Evolutionary conservation across 345 rosid species (phyloP).

Genomic region (Populus simonii): DNA sequence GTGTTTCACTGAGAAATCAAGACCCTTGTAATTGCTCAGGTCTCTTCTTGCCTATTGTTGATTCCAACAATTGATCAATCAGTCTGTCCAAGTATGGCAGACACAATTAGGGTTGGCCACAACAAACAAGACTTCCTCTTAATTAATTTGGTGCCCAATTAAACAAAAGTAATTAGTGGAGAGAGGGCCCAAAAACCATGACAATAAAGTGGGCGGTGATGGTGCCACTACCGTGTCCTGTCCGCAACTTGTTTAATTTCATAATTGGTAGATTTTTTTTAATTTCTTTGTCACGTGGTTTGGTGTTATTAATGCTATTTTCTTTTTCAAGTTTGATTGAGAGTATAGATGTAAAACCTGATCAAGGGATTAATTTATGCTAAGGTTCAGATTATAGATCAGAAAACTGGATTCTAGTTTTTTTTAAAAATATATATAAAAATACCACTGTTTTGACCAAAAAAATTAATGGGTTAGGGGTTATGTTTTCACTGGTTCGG

Average conservation of each 20-base stretch:
- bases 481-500: accelerated
- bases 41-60: conserved; percentile 38
- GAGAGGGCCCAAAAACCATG: conserved; percentile 19
- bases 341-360: too few relatives aligned
- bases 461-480: too few relatives aligned
- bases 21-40: conserved; percentile 28
- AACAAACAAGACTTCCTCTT: conserved; percentile 10
- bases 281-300: not conserved
- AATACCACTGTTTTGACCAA: accelerated
- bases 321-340: not conserved
- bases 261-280: not conserved
- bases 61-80: conserved; percentile 36
- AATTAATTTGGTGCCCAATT: conserved; percentile 19
- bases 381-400: too few relatives aligned
- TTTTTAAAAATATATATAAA: too few relatives aligned
- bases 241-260: not conserved
- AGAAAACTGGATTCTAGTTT: too few relatives aligned
- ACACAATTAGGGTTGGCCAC: conserved; percentile 53
- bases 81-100: conserved; percentile 43
- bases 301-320: not conserved
- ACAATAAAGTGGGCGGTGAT: conserved; percentile 8
- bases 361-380: too few relatives aligned
- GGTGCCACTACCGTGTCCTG: conserved; percentile 8
- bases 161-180: conserved; percentile 27
- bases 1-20: conserved; percentile 4